Percentiles rank a stretch among this genome's conserved stretches.
These are phyloP conservation scores for Purpureocillium takamizusanense DNA, from an alignment of 2,329 filamentous ascomycete genomes.

Conservation along the genomic window DNA sequence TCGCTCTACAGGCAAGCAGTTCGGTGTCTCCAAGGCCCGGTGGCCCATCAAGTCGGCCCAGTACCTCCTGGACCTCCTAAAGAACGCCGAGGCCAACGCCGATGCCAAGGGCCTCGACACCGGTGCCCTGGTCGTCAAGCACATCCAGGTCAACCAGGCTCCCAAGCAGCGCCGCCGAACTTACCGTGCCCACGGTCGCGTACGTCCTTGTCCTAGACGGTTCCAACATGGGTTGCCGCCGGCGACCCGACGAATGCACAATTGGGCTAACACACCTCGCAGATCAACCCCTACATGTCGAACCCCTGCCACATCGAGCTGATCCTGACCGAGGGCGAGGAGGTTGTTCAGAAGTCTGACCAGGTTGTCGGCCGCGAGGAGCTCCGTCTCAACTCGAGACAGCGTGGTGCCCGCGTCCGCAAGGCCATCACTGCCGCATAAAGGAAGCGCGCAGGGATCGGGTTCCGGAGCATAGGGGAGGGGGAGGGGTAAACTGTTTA, in stretches of 20 bases:
- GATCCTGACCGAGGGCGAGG: conserved; percentile 96
- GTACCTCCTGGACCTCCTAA: conserved; percentile 93
- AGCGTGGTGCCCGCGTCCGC: conserved; percentile 67
- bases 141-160: conserved; percentile 99
- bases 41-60: conserved; percentile 99
- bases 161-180: conserved; percentile 98
- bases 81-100: conserved; percentile 95
- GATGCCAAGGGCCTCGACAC: conserved; percentile 97
- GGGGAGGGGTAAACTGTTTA: conserved; percentile 5
- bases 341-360: conserved; percentile 89
- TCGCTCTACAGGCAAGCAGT: conserved; percentile 77
- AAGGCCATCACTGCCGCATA: conserved; percentile 59
- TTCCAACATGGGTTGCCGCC: not conserved
- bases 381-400: conserved; percentile 74
- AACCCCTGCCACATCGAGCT: conserved; percentile 99
- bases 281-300: conserved; percentile 99
- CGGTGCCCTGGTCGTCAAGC: conserved; percentile 95
- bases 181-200: conserved; percentile 99
- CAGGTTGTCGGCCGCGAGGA: conserved; percentile 64
- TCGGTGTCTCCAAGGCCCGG: conserved; percentile 94
- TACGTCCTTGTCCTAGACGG: conserved; percentile 48
- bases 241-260: no score
- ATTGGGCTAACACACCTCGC: not conserved
- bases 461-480: conserved; percentile 1
- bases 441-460: conserved; percentile 13